These are phyloP conservation scores for Capsicum chinense DNA, from an alignment of 257 asterid species.

Conservation along the genomic window DNA sequence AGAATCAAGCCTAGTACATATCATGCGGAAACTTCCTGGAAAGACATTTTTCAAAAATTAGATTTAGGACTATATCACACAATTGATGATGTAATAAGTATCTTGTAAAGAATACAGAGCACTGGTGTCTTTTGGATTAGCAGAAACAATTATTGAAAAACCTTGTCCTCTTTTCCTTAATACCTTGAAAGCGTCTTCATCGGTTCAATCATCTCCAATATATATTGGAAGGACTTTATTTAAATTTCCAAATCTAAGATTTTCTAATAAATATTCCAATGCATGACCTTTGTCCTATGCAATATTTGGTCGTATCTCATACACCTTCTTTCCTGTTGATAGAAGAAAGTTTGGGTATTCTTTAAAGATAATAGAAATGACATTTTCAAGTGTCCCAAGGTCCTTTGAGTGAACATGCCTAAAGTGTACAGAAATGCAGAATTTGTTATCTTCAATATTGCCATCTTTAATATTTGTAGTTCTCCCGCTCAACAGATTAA, in stretches of 20 bases:
- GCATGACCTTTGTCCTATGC: slow-evolving; percentile 24
- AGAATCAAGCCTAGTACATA: too few species aligned
- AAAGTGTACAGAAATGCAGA: slow-evolving; percentile 16
- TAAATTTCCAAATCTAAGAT: neutral
- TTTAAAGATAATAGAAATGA: neutral
- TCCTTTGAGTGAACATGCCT: slow-evolving; percentile 24
- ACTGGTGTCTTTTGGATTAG: too few species aligned
- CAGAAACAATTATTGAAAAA: too few species aligned
- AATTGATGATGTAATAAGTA: too few species aligned
- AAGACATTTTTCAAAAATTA: too few species aligned
- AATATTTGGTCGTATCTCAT: slow-evolving; percentile 22
- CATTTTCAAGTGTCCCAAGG: neutral
- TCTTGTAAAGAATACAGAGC: too few species aligned
- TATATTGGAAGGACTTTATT: slow-evolving; percentile 12
- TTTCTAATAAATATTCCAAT: neutral
- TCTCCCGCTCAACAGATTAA: slow-evolving; percentile 3
- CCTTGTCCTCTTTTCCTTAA: too few species aligned
- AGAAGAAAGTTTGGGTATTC: slow-evolving; percentile 9
- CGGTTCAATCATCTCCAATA: slow-evolving; percentile 20
- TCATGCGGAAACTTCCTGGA: too few species aligned
- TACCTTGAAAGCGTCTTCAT: slow-evolving; percentile 24
- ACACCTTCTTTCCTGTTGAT: slow-evolving; percentile 14
- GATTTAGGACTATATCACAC: too few species aligned
- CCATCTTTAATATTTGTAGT: neutral
- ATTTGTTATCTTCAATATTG: slow-evolving; percentile 21